These are phyloP conservation scores for Candida taoyuanica DNA, from an alignment of 805 yeast genomes.

Conservation along the genomic window DNA sequence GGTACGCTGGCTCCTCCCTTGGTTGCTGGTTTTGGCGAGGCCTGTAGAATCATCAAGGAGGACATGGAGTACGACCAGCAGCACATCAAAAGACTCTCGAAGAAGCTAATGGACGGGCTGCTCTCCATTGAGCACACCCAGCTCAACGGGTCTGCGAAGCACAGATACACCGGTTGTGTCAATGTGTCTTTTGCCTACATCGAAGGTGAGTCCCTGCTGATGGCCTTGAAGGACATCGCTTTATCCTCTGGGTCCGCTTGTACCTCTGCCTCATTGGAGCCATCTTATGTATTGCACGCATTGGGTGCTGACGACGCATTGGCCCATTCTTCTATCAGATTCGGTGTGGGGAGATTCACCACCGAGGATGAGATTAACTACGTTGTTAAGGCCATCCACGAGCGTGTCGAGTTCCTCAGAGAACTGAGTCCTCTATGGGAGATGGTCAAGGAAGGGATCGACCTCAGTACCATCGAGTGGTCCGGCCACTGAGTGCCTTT, in stretches of 20 bases:
- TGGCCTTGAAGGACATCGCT: slow-evolving; percentile 98
- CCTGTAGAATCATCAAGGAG: slow-evolving; percentile 73
- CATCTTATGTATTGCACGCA: slow-evolving; percentile 94
- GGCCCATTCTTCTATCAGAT: slow-evolving; percentile 97
- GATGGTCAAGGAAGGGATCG: slow-evolving; percentile 98
- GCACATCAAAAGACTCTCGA: slow-evolving; percentile 68
- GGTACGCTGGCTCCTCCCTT: slow-evolving; percentile 98
- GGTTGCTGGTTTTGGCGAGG: slow-evolving; percentile 95
- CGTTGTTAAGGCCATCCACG: slow-evolving; percentile 81
- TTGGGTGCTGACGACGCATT: slow-evolving; percentile 97
- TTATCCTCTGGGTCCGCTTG: slow-evolving; percentile 96
- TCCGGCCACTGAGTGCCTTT: slow-evolving; percentile 69
- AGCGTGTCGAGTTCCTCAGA: slow-evolving; percentile 86
- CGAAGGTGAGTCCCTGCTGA: slow-evolving; percentile 94
- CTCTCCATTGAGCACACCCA: slow-evolving; percentile 83
- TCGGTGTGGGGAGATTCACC: slow-evolving; percentile 95
- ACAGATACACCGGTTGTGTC: slow-evolving; percentile 89
- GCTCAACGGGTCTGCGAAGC: slow-evolving; percentile 75
- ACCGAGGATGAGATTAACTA: slow-evolving; percentile 95
- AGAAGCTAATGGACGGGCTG: slow-evolving; percentile 67
- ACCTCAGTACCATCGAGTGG: slow-evolving; percentile 92
- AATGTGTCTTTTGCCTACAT: slow-evolving; percentile 95
- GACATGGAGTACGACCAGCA: slow-evolving; percentile 72
- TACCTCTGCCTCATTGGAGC: slow-evolving; percentile 97
- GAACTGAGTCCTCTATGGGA: slow-evolving; percentile 97